Conservation (phyloP, 116 monocot species). For the Zostera marina region DNA sequence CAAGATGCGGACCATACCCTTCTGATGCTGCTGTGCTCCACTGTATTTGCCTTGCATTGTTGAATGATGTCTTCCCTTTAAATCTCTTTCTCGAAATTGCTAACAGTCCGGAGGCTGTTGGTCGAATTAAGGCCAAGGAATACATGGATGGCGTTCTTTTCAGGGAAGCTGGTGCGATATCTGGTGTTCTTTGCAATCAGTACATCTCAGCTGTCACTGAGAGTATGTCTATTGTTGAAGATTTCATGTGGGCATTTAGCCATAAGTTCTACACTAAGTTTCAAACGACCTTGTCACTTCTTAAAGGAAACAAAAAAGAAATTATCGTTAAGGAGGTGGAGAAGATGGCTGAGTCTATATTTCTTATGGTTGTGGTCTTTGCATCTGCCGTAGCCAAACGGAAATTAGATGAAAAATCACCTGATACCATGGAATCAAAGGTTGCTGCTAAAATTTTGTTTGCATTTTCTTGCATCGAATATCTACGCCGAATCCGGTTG, state of each 20-base stretch:
- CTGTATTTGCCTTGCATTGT: conserved; percentile 39
- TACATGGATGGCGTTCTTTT: conserved; percentile 50
- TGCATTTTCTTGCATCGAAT: conserved; percentile 92
- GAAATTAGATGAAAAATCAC: conserved; percentile 38
- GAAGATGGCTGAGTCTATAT: conserved; percentile 75
- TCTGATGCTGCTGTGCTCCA: conserved; percentile 24
- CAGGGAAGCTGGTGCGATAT: conserved; percentile 75
- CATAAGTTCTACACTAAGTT: conserved; percentile 35
- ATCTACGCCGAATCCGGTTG: conserved; percentile 57
- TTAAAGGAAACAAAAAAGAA: conserved; percentile 19
- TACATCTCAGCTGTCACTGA: conserved; percentile 46
- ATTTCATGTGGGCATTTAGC: conserved; percentile 48
- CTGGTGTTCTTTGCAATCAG: conserved; percentile 64
- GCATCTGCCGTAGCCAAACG: conserved; percentile 47
- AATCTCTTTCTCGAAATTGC: conserved; percentile 10
- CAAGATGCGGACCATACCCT: conserved; percentile 36
- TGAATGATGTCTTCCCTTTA: conserved; percentile 48
- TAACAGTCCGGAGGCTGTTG: background rate
- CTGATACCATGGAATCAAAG: conserved; percentile 12
- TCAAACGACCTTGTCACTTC: conserved; percentile 17
- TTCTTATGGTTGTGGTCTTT: conserved; percentile 94
- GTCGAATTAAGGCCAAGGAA: conserved; percentile 15
- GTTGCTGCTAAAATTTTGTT: conserved; percentile 42
- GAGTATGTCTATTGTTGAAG: conserved; percentile 29
- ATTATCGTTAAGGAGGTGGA: conserved; percentile 35